phyloP scores from a whole-genome alignment of 2,329 filamentous ascomycete genomes.

The Xylariaceae sp. region DNA sequence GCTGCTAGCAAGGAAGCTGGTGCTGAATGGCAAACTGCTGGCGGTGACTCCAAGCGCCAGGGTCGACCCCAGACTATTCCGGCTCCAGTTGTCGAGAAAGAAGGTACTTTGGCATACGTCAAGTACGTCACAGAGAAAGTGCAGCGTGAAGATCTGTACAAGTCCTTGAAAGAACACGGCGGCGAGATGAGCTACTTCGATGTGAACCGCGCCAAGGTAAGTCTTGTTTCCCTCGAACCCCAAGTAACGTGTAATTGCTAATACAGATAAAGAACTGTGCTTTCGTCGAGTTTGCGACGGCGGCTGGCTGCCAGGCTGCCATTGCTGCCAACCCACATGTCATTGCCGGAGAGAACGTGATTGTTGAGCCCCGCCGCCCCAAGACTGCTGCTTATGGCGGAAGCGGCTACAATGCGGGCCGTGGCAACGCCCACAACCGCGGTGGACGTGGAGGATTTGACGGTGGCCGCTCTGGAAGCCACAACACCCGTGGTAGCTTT shows the following conservation, averaged over 20 bases:
- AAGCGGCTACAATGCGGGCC: slow-evolving; percentile 57
- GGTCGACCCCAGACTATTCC: slow-evolving; percentile 65
- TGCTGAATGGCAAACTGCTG: slow-evolving; percentile 83
- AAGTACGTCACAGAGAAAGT: slow-evolving; percentile 94
- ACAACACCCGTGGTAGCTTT: slow-evolving; percentile 64
- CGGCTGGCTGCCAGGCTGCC: slow-evolving; percentile 77
- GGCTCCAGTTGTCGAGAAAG: slow-evolving; percentile 58
- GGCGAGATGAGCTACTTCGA: slow-evolving; percentile 69
- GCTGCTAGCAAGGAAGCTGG: slow-evolving; percentile 48
- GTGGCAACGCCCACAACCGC: slow-evolving; percentile 56
- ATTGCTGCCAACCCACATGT: slow-evolving; percentile 78
- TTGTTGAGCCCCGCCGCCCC: slow-evolving; percentile 82
- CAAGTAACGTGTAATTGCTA: slow-evolving; percentile 22
- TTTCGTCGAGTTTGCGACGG: slow-evolving; percentile 85
- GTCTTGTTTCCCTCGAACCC: slow-evolving; percentile 20
- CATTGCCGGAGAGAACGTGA: slow-evolving; percentile 75
- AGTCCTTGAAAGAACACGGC: slow-evolving; percentile 65
- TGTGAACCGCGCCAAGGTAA: slow-evolving; percentile 77
- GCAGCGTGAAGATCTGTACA: slow-evolving; percentile 64
- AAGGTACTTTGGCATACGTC: slow-evolving; percentile 80
- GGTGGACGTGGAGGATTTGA: slow-evolving; percentile 62
- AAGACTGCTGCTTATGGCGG: slow-evolving; percentile 67
- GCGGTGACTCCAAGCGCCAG: slow-evolving; percentile 78
- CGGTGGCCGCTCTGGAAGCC: slow-evolving; percentile 53
- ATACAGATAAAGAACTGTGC: slow-evolving; percentile 71